Conservation (phyloP, 2,329 filamentous ascomycete species). For the Huntiella bhutanensis region DNA sequence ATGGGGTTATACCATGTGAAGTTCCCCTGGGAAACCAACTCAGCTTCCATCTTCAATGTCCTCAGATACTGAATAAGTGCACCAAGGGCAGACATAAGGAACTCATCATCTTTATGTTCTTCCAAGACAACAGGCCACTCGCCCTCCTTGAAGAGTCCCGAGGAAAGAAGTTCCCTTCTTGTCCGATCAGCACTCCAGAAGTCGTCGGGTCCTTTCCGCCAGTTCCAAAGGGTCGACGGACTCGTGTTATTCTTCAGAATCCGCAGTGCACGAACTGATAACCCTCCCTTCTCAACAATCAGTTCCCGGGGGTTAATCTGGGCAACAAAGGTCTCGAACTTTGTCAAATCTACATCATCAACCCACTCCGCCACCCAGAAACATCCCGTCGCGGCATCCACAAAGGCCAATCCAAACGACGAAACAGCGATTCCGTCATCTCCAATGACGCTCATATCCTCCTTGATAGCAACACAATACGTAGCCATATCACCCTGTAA, state of each 20-base stretch:
- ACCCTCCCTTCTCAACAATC: conserved; percentile 65
- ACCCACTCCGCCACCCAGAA: conserved; percentile 86
- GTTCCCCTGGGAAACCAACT: conserved; percentile 72
- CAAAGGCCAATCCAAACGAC: conserved; percentile 79
- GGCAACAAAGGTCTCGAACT: conserved; percentile 91
- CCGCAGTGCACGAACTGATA: conserved; percentile 76
- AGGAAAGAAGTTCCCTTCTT: conserved; percentile 59
- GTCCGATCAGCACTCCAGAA: conserved; percentile 81
- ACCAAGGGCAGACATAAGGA: conserved; percentile 79
- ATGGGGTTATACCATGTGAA: conserved; percentile 89
- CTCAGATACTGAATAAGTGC: conserved; percentile 75
- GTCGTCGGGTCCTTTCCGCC: conserved; percentile 68
- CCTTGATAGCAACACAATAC: conserved; percentile 89
- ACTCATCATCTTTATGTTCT: conserved; percentile 56
- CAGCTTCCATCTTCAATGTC: conserved; percentile 71
- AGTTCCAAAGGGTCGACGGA: conserved; percentile 88
- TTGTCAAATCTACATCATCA: conserved; percentile 84
- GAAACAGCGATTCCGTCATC: conserved; percentile 28
- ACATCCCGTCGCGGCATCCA: conserved; percentile 87
- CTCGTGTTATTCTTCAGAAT: conserved; percentile 92
- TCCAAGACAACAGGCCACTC: conserved; percentile 59
- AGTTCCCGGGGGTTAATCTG: conserved; percentile 81
- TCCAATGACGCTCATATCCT: conserved; percentile 45
- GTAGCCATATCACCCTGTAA: conserved; percentile 95
- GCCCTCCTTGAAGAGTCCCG: conserved; percentile 59